Evolutionary conservation across 495 filamentous ascomycete genomes (phyloP).

Genomic region (Thozetella sp.): DNA sequence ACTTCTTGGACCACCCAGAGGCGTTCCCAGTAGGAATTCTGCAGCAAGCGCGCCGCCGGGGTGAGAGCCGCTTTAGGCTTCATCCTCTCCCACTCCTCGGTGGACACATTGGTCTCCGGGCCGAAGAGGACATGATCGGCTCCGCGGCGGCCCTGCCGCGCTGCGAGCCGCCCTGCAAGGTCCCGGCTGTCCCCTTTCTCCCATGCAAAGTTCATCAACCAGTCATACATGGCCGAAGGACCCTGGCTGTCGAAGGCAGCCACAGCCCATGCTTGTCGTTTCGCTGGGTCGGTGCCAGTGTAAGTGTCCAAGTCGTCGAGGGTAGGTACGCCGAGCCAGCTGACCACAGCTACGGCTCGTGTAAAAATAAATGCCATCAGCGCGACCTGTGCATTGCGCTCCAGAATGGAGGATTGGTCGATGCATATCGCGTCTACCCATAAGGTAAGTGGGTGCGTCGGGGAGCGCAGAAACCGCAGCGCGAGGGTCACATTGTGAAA

Average conservation of each 20-base stretch:
- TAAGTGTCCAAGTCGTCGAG: not conserved
- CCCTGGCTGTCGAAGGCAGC: too few relatives aligned
- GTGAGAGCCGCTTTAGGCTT: not conserved
- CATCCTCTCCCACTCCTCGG: not conserved
- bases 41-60: not conserved
- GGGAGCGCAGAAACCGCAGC: slow-evolving; percentile 16
- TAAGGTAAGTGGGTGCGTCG: slow-evolving; percentile 12
- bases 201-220: not conserved
- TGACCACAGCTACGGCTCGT: slow-evolving; percentile 9
- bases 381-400: slow-evolving; percentile 25
- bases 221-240: not conserved
- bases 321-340: slow-evolving; percentile 14
- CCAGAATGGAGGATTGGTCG: slow-evolving; percentile 16
- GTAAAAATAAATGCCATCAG: slow-evolving; percentile 25
- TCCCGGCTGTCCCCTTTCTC: not conserved
- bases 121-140: not conserved
- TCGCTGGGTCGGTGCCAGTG: too few relatives aligned
- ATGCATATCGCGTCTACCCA: slow-evolving; percentile 31
- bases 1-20: slow-evolving; percentile 13
- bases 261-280: too few relatives aligned
- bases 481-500: slow-evolving; percentile 15
- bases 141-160: not conserved
- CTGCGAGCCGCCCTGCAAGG: not conserved
- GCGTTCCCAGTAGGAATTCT: slow-evolving; percentile 8
- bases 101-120: not conserved